Evolutionary conservation across 2,329 filamentous ascomycete genomes (phyloP).

Genomic region (Trichophaea hybrida): DNA sequence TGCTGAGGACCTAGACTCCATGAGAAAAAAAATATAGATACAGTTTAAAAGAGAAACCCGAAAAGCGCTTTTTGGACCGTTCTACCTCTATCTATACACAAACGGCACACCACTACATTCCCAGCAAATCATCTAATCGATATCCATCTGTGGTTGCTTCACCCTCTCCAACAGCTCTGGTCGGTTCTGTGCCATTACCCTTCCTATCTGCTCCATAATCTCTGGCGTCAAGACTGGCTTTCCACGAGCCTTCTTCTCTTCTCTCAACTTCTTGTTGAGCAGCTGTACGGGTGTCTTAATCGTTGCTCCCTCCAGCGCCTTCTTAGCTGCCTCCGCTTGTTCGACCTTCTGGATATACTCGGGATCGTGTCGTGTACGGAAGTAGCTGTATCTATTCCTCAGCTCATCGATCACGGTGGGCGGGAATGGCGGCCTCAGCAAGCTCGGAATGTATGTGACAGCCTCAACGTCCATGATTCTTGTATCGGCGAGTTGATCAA

Average conservation of each 20-base stretch:
- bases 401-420: constrained; percentile 68
- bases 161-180: constrained; percentile 20
- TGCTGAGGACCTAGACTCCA: background rate
- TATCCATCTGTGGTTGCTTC: background rate
- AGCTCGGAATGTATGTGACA: constrained; percentile 60
- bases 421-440: constrained; percentile 67
- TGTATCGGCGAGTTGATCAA: constrained; percentile 54
- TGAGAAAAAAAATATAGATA: background rate
- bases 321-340: constrained; percentile 34
- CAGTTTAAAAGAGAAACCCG: background rate
- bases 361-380: constrained; percentile 64
- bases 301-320: constrained; percentile 41
- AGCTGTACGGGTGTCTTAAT: constrained; percentile 42
- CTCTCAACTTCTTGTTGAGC: constrained; percentile 42
- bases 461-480: constrained; percentile 60
- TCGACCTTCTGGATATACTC: constrained; percentile 47
- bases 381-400: constrained; percentile 65
- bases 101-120: background rate
- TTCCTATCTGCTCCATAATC: constrained; percentile 49
- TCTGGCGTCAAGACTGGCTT: constrained; percentile 42
- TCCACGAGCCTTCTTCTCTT: constrained; percentile 39
- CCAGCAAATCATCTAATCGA: background rate
- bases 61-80: background rate
- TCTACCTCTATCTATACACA: background rate
- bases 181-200: constrained; percentile 45